Base-by-base conservation (phyloP, 2,329 filamentous ascomycete species). In the Cyanodermella asteris region DNA sequence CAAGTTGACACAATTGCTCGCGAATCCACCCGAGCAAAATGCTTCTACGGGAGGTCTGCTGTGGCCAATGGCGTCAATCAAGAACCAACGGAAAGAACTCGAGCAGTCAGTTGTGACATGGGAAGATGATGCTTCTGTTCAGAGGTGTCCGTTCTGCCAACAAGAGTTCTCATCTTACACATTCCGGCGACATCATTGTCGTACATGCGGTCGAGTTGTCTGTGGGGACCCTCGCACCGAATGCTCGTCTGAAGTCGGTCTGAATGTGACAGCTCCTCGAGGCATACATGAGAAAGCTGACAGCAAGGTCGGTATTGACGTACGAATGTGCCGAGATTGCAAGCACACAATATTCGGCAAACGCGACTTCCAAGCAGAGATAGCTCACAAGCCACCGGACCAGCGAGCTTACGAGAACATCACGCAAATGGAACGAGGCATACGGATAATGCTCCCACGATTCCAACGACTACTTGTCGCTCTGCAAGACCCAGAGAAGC, bases 121-220 rank as follows among this genome's bases (percentile, higher is more conserved):
- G 87, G 77, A 97, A 46, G 82, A 94, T 26, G 87, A 97, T 46
- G 61, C 72, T 0, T 65, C 59, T 16, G 81, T 97, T 5, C 33
- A 59, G 2, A 70, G 71, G 34, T 97, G 87, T 42, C 87, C 87
- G 0, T 91, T 91, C 41, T 97, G 87, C 40, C 77, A 91, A 42
- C 87, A 97, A 40, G 80, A 91, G 28, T 97, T 97, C 46, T 74
- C 80, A 1, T 74, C 72, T 9, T 94, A 91, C 63, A 76, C 80
- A 2, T 91, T 94, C 41, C 67, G 87, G 38, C 61, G 87, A 36
- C 87, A 94, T 46, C 87, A 97, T 47, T 97, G 87, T 48, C 67
- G 87, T 27, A 72, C 91, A 48, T 97, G 87, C 40, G 87, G 87
- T 4, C 67, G 74, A 21, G 81, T 97, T 0, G 80, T 97, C 0